These are phyloP conservation scores for Hypoxylon crocopeplum DNA, from an alignment of 495 filamentous ascomycete species.

Conservation along the genomic window DNA sequence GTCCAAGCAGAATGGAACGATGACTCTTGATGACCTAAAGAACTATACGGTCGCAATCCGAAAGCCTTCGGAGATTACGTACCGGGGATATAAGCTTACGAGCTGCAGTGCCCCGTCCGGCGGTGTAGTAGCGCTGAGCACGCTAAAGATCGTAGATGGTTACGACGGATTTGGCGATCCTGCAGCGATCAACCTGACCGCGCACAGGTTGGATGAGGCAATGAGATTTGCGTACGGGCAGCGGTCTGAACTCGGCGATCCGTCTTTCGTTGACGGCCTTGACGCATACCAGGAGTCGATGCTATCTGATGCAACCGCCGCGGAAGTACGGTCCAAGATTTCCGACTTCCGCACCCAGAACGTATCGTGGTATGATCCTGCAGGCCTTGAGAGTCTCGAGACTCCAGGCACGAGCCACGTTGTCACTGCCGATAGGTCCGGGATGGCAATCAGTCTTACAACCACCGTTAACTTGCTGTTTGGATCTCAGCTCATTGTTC, in stretches of 20 bases:
- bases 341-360: constrained; percentile 69
- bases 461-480: constrained; percentile 82
- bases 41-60: constrained; percentile 71
- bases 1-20: constrained; percentile 68
- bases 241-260: constrained; percentile 73
- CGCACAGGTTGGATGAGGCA: constrained; percentile 78
- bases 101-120: constrained; percentile 71
- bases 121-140: constrained; percentile 68
- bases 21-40: constrained; percentile 76
- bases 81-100: constrained; percentile 70
- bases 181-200: constrained; percentile 65
- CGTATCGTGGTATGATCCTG: constrained; percentile 69
- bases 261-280: constrained; percentile 68
- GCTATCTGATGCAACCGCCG: constrained; percentile 63
- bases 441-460: constrained; percentile 71
- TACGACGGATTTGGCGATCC: constrained; percentile 65
- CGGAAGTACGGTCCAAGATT: constrained; percentile 68
- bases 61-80: constrained; percentile 65
- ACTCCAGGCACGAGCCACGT: constrained; percentile 75
- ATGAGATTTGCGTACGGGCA: constrained; percentile 81
- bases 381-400: constrained; percentile 64
- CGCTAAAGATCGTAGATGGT: constrained; percentile 73
- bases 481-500: constrained; percentile 73
- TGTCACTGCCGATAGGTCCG: constrained; percentile 67
- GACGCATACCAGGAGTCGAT: constrained; percentile 69